Base-by-base conservation (phyloP, 1,284 basidiomycete genomes). In the Gymnopus androsaceus region DNA sequence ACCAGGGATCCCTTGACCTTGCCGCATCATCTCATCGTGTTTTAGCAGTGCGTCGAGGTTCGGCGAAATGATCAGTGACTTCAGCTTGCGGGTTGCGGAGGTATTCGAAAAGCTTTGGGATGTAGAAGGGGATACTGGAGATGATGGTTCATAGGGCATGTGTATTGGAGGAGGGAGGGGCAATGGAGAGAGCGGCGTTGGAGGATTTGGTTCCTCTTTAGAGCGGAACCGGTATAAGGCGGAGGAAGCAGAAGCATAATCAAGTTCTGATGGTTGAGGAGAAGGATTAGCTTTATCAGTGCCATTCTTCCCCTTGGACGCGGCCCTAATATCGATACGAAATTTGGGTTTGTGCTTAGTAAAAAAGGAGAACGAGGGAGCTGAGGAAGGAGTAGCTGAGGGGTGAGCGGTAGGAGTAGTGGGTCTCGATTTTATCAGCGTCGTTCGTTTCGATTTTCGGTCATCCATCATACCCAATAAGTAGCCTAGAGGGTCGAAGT, bases 21-120 rank as follows among this genome's bases (percentile, higher is more conserved):
- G 54, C 28, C 50, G 58, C n/a, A 66, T 67, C 53, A 74, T 73
- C 55, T 84, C 82, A 56, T 85, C 84, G 60, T 83, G 79, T 63
- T 84, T 78, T 55, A 87, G 72, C 8, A 87, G 66, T 8, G 85
- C 85, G 60, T 84, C 78, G 45, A 86, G 77, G 65, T 87, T 78
- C 1, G 81, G 77, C 2, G 83, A 84, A 57, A 87, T 87, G 19
- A 76, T 69, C 50, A 85, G 68, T 1, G 72, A 66, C 21, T 51
- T 51, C 44, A 56, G 21, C 28, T 36, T 34, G 23, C 14, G 19
- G 15, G 47, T n/a, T n/a, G n/a, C n/a, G n/a, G n/a, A n/a, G n/a
- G n/a, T n/a, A n/a, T n/a, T n/a, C n/a, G n/a, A n/a, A 17, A 14
- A 28, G 21, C 30, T 30, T 31, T 19, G 28, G 3, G n/a, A 31